These are phyloP conservation scores for Corylus americana DNA, from an alignment of 306 rosid genomes.

Conservation along the genomic window DNA sequence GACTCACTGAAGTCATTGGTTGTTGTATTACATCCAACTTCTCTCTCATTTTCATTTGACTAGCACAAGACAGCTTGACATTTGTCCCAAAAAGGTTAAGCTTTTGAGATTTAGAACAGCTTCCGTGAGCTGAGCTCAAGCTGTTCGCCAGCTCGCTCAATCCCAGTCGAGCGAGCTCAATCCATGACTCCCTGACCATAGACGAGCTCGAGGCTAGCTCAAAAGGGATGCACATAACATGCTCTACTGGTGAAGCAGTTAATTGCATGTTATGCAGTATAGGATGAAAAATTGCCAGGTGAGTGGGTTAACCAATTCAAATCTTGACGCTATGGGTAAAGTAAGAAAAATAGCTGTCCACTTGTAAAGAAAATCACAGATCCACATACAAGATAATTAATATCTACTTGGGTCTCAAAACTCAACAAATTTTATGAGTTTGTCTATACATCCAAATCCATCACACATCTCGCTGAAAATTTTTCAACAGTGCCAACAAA, in stretches of 20 bases:
- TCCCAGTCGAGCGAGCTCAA: neutral
- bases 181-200: neutral
- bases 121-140: neutral
- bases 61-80: neutral
- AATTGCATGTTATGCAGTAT: neutral
- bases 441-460: neutral
- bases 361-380: neutral
- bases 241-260: neutral
- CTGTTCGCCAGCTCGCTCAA: neutral
- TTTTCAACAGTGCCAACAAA: neutral
- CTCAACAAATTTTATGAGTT: neutral
- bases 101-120: neutral
- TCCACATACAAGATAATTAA: neutral
- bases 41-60: neutral
- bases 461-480: neutral
- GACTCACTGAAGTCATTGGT: neutral
- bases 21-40: neutral
- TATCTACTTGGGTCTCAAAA: neutral
- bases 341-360: neutral
- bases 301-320: neutral
- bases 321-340: neutral
- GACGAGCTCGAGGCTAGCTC: neutral
- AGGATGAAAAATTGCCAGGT: neutral
- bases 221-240: constrained; percentile 2
- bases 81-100: neutral